A percentile compares a stretch with the other conserved stretches of the same genome.
Evolutionary conservation across 805 yeast species (phyloP).

Genomic region (Pichia manshurica): DNA sequence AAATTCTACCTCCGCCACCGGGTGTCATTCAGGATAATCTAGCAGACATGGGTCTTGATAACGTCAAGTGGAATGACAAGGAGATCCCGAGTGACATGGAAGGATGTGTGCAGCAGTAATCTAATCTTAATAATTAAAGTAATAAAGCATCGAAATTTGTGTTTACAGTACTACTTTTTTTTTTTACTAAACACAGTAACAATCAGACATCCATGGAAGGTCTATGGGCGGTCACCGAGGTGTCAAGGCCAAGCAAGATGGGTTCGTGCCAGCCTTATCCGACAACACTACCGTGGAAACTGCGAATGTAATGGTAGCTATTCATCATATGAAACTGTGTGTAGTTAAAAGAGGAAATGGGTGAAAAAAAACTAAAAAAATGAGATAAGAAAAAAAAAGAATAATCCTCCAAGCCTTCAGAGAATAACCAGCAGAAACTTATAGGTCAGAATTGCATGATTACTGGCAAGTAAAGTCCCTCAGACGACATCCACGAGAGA

Average conservation of each 20-base stretch:
- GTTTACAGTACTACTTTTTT: not conserved
- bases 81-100: conserved; percentile 54
- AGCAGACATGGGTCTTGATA: conserved; percentile 37
- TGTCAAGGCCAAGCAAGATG: conserved; percentile 49
- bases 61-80: conserved; percentile 32
- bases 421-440: conserved; percentile 11
- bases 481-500: conserved; percentile 31
- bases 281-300: conserved; percentile 92
- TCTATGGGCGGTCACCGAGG: conserved; percentile 78
- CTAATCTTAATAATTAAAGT: not conserved
- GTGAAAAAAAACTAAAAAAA: conserved; percentile 6
- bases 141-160: not conserved
- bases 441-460: conserved; percentile 50
- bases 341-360: not conserved
- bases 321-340: conserved; percentile 55
- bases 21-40: conserved; percentile 50
- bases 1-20: conserved; percentile 73
- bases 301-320: conserved; percentile 79
- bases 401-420: conserved; percentile 5
- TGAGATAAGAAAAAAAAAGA: conserved; percentile 6
- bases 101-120: conserved; percentile 43
- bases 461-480: conserved; percentile 84
- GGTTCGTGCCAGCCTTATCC: conserved; percentile 52
- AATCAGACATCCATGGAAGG: conserved; percentile 95
- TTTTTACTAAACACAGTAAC: conserved; percentile 5